Conservation (phyloP, 371 early-diverging fungal genomes). For the Basidiobolus meristosporus region DNA sequence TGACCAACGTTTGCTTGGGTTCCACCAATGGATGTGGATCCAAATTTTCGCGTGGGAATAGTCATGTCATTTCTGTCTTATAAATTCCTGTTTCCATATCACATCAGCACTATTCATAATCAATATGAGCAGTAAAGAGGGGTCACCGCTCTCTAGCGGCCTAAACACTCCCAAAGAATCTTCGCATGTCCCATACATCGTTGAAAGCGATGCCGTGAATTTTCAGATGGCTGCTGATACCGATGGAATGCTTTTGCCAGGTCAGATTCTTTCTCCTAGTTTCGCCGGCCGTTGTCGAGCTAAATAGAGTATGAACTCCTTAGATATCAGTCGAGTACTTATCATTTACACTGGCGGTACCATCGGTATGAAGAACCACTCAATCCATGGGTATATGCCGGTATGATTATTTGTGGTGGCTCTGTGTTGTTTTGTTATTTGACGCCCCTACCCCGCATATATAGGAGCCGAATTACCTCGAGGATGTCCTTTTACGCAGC, state of each 20-base stretch:
- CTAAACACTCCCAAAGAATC: no score
- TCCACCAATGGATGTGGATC: no score
- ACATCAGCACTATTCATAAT: no score
- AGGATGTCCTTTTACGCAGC: slow-evolving; percentile 48
- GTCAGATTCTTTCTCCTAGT: not conserved
- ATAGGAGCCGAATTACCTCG: slow-evolving; percentile 61
- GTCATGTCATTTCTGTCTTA: no score
- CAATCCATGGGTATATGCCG: slow-evolving; percentile 56
- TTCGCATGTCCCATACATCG: no score
- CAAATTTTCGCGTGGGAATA: no score
- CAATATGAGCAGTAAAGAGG: no score
- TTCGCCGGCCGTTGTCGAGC: not conserved
- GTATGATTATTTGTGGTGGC: slow-evolving; percentile 20
- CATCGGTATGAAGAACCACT: slow-evolving; percentile 82
- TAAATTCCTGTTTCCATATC: no score
- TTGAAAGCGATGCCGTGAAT: slow-evolving; percentile 1
- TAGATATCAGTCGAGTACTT: slow-evolving; percentile 64
- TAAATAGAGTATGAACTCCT: not conserved
- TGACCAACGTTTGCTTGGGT: no score
- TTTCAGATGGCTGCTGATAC: slow-evolving; percentile 1
- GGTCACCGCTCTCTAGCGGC: no score
- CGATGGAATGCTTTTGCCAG: slow-evolving; percentile 4
- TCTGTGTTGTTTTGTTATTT: no score
- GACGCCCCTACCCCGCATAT: no score
- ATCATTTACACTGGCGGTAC: slow-evolving; percentile 91